Evolutionary conservation across 177 flowering plant species (phyloP), one percentile per base, ranked within the genome.

Genomic region (Vitis hybrid): DNA sequence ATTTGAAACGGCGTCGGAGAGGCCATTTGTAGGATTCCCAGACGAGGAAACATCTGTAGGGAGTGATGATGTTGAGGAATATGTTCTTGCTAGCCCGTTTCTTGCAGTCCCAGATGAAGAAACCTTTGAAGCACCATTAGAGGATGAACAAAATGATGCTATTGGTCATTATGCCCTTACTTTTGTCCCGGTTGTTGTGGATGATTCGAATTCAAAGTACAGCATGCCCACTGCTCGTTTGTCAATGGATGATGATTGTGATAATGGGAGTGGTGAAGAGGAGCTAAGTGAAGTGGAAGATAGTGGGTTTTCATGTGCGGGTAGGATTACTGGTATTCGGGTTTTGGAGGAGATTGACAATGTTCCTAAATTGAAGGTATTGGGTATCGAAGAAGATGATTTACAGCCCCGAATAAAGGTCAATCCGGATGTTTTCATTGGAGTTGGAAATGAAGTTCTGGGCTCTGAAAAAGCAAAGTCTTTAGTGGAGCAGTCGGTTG

Each of bases 201-300:
- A 49, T 48, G 29, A 19, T 53, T 2, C 26, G 15, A 57, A 11
- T 52, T 31, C 53, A 14, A 71, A 48, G 7, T 13, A 2, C 9
- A 57, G 52, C 18, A 69, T 49, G 65, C 77, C 80, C 12, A 64
- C 64, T 52, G 77, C 80, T 2, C 67, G 52, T 45, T 58, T 78
- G 59, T 70, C 77, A 1, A 51, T 64, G 72, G 80, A 78, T 13
- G 74, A 62, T 63, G 80, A 74, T 58, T 66, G 31, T 20, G 71
- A 71, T 53, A 70, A 64, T n/a, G 18, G 51, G 29, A 10, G 53
- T 39, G 53, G 57, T 56, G 67, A 60, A 9, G 79, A 70, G n/a
- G 76, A 64, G 11, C 10, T n/a, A 31, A 52, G 70, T 68, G 75
- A 65, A 48, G 70, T 55, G 64, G 70, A 64, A 50, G 60, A 59